Conservation (phyloP, 495 filamentous ascomycete species). For the Aspergillus heteromorphus region DNA sequence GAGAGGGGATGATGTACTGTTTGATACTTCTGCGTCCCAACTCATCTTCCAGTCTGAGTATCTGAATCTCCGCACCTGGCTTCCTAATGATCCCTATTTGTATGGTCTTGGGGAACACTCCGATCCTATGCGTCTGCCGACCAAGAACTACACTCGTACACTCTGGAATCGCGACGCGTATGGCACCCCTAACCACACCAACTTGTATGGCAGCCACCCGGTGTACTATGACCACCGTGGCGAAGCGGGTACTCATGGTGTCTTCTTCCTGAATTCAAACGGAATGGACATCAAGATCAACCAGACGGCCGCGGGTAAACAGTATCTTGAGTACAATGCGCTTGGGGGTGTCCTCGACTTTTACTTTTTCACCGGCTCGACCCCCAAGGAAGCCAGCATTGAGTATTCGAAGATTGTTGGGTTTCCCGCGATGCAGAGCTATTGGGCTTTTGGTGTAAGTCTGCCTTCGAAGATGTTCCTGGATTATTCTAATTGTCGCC, state of each 20-base stretch:
- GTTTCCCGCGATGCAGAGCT: slow-evolving; percentile 71
- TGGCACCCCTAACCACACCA: slow-evolving; percentile 58
- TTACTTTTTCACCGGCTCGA: slow-evolving; percentile 74
- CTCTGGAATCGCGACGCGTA: slow-evolving; percentile 77
- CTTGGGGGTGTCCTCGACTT: slow-evolving; percentile 79
- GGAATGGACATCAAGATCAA: slow-evolving; percentile 87
- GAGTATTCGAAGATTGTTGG: slow-evolving; percentile 72
- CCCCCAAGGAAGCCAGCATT: slow-evolving; percentile 61
- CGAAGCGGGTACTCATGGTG: slow-evolving; percentile 65
- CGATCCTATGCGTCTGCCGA: slow-evolving; percentile 66
- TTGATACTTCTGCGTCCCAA: slow-evolving; percentile 64
- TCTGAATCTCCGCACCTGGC: slow-evolving; percentile 60
- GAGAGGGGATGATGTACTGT: slow-evolving; percentile 63
- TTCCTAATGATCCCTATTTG: slow-evolving; percentile 63
- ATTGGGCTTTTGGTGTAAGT: slow-evolving; percentile 70
- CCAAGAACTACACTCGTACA: slow-evolving; percentile 70
- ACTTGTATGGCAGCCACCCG: slow-evolving; percentile 79
- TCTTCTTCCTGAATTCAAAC: slow-evolving; percentile 77
- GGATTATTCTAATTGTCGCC: neutral
- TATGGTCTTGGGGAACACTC: slow-evolving; percentile 81
- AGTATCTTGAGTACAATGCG: slow-evolving; percentile 81
- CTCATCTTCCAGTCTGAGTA: slow-evolving; percentile 80
- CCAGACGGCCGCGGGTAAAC: slow-evolving; percentile 51
- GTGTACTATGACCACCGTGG: slow-evolving; percentile 78
- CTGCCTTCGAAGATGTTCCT: neutral